A percentile compares a stretch with the other conserved stretches of the same genome.
These are phyloP conservation scores for Amborella trichopoda DNA, from an alignment of 164 flowering plant genomes.

Conservation along the genomic window DNA sequence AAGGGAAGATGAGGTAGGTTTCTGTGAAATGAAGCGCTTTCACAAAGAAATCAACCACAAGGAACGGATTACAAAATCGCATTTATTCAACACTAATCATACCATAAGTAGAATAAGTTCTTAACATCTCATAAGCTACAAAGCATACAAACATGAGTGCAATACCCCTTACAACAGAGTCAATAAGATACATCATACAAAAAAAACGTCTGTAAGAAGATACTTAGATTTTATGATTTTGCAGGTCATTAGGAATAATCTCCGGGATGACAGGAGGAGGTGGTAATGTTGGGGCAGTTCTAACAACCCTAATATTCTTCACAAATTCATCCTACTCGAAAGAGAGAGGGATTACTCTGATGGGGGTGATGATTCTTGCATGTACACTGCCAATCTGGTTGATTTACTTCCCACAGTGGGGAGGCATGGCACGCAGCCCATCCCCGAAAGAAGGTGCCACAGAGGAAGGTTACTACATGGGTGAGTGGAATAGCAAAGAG, in stretches of 20 bases:
- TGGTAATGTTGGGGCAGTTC: constrained; percentile 76
- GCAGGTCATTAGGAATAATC: constrained; percentile 72
- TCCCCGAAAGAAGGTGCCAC: constrained; percentile 27
- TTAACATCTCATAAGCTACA: too few species aligned
- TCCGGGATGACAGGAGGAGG: constrained; percentile 98
- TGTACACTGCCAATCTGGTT: constrained; percentile 55
- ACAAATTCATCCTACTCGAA: constrained; percentile 59
- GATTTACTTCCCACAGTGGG: constrained; percentile 91
- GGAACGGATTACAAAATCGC: too few species aligned
- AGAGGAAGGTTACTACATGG: constrained; percentile 69
- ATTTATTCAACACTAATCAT: too few species aligned
- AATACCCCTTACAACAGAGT: too few species aligned
- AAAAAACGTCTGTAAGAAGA: too few species aligned
- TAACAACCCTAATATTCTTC: constrained; percentile 82
- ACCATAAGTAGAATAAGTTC: too few species aligned
- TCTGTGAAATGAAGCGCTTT: too few species aligned
- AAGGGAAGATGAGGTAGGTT: too few species aligned
- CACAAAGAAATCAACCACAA: too few species aligned
- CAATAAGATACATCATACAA: too few species aligned
- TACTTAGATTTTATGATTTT: background rate
- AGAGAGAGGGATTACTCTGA: constrained; percentile 61
- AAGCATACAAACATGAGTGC: too few species aligned
- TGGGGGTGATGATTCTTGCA: constrained; percentile 78
- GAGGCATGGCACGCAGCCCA: constrained; percentile 75
- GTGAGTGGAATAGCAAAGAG: constrained; percentile 63